These are phyloP conservation scores for Syzygium aromaticum DNA, from an alignment of 345 rosid genomes.

Conservation along the genomic window DNA sequence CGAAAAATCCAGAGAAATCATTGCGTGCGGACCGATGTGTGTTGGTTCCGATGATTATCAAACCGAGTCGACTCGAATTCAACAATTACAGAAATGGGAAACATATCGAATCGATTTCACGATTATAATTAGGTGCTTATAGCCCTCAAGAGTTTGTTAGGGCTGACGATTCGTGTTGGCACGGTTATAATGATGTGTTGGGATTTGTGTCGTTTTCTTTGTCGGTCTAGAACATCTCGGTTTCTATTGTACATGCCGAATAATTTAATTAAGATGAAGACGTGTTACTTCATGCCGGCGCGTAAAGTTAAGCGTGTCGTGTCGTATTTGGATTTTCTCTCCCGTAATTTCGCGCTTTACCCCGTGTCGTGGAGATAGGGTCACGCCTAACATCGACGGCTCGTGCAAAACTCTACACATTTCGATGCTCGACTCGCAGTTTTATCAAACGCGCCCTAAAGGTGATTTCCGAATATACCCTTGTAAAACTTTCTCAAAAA, in stretches of 20 bases:
- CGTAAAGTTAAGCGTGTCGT: too few species aligned
- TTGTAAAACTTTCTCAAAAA: not conserved
- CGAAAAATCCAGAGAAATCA: rapidly evolving
- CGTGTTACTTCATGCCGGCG: too few species aligned
- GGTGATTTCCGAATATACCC: not conserved
- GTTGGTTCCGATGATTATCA: not conserved
- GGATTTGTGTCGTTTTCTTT: not conserved
- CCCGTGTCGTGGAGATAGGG: rapidly evolving
- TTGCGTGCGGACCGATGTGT: rapidly evolving
- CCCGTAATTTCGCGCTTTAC: rapidly evolving
- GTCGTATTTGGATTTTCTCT: rapidly evolving
- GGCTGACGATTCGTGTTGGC: rapidly evolving
- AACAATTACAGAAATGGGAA: not conserved
- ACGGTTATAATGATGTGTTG: rapidly evolving
- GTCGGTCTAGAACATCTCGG: too few species aligned
- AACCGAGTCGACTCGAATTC: rapidly evolving
- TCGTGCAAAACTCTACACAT: not conserved
- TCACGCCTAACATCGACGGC: rapidly evolving
- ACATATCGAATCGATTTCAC: not conserved
- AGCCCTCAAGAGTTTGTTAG: rapidly evolving
- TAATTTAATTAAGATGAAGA: too few species aligned
- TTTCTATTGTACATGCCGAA: too few species aligned
- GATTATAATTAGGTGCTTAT: rapidly evolving
- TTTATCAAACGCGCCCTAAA: not conserved
- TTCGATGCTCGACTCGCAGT: rapidly evolving